Evolutionary conservation across 139 green algal genomes (phyloP).

Genomic region (Medakamo hakoo): DNA sequence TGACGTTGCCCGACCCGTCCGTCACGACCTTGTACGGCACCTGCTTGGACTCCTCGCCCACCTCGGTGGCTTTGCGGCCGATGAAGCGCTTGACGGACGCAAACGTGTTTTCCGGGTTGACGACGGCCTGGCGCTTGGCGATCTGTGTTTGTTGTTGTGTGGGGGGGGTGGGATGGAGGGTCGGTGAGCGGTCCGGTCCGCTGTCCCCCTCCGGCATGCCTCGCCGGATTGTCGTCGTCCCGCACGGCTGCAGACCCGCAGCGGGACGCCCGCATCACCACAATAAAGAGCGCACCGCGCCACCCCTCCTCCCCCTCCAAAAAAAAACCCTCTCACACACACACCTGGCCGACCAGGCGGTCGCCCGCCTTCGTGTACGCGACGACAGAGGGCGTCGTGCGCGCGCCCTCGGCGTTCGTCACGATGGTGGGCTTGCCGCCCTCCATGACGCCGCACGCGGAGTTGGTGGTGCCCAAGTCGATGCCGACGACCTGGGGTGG

Average conservation of each 20-base stretch:
- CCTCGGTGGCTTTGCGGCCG: slow-evolving; percentile 79
- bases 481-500: slow-evolving; percentile 35
- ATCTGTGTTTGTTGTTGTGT: slow-evolving; percentile 48
- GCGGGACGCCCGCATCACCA: too few relatives aligned
- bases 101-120: slow-evolving; percentile 99
- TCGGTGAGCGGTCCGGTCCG: too few relatives aligned
- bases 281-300: too few relatives aligned
- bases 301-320: too few relatives aligned
- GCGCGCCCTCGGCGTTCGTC: slow-evolving; percentile 89
- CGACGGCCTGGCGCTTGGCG: slow-evolving; percentile 94
- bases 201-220: too few relatives aligned
- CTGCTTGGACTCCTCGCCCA: slow-evolving; percentile 72
- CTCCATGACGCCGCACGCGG: slow-evolving; percentile 79
- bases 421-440: slow-evolving; percentile 93
- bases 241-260: too few relatives aligned
- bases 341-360: slow-evolving; percentile 84
- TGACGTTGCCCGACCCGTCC: slow-evolving; percentile 81
- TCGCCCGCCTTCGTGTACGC: slow-evolving; percentile 89
- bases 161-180: not conserved
- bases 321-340: too few relatives aligned
- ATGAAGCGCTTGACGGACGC: slow-evolving; percentile 99
- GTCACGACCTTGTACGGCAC: slow-evolving; percentile 73
- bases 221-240: too few relatives aligned
- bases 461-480: slow-evolving; percentile 68
- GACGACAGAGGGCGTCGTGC: slow-evolving; percentile 95